These are phyloP conservation scores for Mariannaea sp. DNA, from an alignment of 2,329 filamentous ascomycete genomes.

Conservation along the genomic window DNA sequence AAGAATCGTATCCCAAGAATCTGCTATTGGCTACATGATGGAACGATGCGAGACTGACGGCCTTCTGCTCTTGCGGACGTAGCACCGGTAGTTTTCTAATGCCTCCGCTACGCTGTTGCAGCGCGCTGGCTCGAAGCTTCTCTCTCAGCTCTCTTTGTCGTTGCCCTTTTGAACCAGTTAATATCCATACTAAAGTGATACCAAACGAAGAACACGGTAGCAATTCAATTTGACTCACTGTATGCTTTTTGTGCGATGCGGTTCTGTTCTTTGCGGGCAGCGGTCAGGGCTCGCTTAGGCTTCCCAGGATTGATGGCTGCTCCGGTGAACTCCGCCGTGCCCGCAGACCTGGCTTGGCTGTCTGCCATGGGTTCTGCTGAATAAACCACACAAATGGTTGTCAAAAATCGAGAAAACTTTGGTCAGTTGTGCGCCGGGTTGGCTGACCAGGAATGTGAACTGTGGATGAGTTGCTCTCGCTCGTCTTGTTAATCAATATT, in stretches of 20 bases:
- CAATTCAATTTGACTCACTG: conserved; percentile 20
- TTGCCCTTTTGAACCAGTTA: conserved; percentile 17
- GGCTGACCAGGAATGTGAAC: too few relatives aligned
- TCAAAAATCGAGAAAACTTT: not conserved
- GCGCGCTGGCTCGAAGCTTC: not conserved
- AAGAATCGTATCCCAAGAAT: not conserved
- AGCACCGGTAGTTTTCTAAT: not conserved
- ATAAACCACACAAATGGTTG: not conserved
- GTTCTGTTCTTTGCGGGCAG: conserved; percentile 36
- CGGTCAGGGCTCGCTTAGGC: conserved; percentile 25
- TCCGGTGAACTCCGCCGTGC: not conserved
- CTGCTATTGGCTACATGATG: not conserved
- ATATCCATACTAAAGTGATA: not conserved
- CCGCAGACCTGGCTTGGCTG: not conserved
- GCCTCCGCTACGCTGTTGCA: not conserved
- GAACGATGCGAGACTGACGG: not conserved
- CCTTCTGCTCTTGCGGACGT: not conserved
- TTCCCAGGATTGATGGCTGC: not conserved
- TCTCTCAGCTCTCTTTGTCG: conserved; percentile 23
- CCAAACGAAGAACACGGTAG: not conserved
- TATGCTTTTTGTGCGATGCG: conserved; percentile 32
- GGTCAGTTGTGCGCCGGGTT: not conserved
- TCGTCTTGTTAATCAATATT: not conserved
- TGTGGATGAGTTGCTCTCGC: too few relatives aligned
- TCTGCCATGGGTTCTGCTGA: not conserved